Base-by-base conservation (phyloP, 2,329 filamentous ascomycete species). In the Apiospora kogelbergensis region DNA sequence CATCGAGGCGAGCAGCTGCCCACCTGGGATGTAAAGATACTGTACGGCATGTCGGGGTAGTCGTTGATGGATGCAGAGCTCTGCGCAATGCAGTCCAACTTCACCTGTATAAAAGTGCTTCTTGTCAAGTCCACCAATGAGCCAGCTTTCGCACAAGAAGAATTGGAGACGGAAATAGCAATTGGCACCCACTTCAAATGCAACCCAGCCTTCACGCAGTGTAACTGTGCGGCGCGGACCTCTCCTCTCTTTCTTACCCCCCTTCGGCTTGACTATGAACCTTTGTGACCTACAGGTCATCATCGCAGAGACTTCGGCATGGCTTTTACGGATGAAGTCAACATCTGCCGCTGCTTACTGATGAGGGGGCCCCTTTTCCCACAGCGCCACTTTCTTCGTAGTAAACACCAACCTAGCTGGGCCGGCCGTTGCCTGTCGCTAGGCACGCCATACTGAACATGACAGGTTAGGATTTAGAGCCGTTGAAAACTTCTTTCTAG, bases 161-260 rank as follows among this genome's bases (percentile, higher is more conserved):
- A 60, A 37, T 15, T 60, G 53, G 53, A 37, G 53, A 37, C 30
- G 30, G 30, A 60, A 60, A 60, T 60, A 60, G 53, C 53, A 60
- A 60, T 20, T n/a, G 4, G 4, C 30, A 60, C 20, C 53, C 53
- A 60, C 53, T 37, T 37, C 17, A 30, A 37, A 33, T 60, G 30
- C 53, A 60, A 60, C 63, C 41, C 41, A 65, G 63, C 11, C 30
- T 48, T 11, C 33, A 66, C 26, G 44, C 65, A 48, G 65, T 53
- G 65, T 53, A 66, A 66, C 65, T 7, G 44, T 53, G 65, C 65
- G 65, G 65, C 65, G 44, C 65, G 65, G 44, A 41, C 44, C 65
- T 66, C 30, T 46, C 37, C 26, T 57, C 48, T 30, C 48, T 9
- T 26, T 20, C 48, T 30, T 17, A 30, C 48, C 48, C 24, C 9